Percentiles rank a stretch among this genome's conserved stretches.
phyloP scores from a whole-genome alignment of 371 early-diverging fungal species.

The Rhizopus sp. region DNA sequence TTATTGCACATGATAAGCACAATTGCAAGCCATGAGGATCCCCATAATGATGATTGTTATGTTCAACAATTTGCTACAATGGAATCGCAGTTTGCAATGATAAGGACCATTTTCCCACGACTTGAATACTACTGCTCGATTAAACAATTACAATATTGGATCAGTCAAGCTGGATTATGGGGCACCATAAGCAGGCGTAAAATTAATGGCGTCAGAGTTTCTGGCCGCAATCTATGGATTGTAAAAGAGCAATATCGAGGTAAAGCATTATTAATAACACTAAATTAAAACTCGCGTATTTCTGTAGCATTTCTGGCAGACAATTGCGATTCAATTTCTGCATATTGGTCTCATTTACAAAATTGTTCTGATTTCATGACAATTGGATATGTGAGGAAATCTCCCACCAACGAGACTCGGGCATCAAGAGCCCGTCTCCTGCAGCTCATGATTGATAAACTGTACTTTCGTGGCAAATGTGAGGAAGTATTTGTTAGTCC shows the following conservation, averaged over 20 bases:
- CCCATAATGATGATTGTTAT: too few species aligned
- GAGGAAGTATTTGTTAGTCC: constrained; percentile 31
- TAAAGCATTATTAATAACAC: constrained; percentile 14
- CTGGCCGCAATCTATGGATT: constrained; percentile 18
- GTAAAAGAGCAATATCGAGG: constrained; percentile 15
- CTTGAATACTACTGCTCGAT: constrained; percentile 21
- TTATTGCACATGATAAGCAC: too few species aligned
- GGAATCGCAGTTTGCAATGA: too few species aligned
- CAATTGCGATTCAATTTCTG: constrained; percentile 24
- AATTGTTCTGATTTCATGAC: constrained; percentile 24
- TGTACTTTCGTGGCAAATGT: constrained; percentile 25
- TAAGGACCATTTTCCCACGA: constrained; percentile 16
- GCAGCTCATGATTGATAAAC: constrained; percentile 30
- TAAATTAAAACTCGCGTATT: constrained; percentile 14
- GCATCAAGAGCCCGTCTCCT: constrained; percentile 24
- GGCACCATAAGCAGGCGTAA: constrained; percentile 13
- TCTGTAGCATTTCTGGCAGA: constrained; percentile 20
- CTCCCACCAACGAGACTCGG: constrained; percentile 26
- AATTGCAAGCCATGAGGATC: too few species aligned
- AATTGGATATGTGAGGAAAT: constrained; percentile 29
- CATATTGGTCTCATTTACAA: constrained; percentile 28
- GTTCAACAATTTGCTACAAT: too few species aligned
- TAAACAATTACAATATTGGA: constrained; percentile 26
- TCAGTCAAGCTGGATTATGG: constrained; percentile 22
- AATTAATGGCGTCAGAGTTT: constrained; percentile 15